Evolutionary conservation across 176 grass and related monocot genomes (phyloP).

Genomic region (Miscanthus lutarioriparius): DNA sequence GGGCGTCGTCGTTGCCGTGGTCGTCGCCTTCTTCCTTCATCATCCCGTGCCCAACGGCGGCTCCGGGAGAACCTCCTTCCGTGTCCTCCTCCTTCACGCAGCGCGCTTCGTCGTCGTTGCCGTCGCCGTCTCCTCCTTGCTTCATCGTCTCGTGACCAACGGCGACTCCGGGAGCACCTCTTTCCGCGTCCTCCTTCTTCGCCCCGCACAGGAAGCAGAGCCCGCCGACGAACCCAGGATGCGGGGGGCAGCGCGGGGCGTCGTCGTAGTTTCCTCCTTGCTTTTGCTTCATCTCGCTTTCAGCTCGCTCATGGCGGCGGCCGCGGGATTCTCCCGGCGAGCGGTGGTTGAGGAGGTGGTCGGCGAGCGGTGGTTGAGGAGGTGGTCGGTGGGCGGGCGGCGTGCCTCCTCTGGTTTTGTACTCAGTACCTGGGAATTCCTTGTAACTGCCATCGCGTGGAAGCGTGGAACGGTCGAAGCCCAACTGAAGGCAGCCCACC

Average conservation of each 20-base stretch:
- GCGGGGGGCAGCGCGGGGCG: background rate
- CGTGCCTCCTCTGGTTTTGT: background rate
- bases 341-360: background rate
- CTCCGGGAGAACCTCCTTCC: background rate
- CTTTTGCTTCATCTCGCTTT: background rate
- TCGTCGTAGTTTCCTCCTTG: background rate
- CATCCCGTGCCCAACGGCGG: background rate
- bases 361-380: background rate
- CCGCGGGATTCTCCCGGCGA: background rate
- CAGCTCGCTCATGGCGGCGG: background rate
- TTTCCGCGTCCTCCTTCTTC: background rate
- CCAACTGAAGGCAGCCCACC: background rate
- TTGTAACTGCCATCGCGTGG: background rate
- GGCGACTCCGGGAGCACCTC: background rate
- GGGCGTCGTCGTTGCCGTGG: background rate
- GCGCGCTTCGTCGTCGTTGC: background rate
- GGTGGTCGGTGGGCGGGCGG: too few relatives aligned
- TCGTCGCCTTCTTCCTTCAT: background rate
- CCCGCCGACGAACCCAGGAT: background rate
- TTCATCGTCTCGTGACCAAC: background rate
- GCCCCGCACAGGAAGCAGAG: background rate
- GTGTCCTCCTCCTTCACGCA: background rate
- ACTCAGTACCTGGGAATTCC: background rate
- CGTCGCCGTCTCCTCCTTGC: background rate
- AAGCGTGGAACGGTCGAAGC: background rate